phyloP scores from a whole-genome alignment of 2,329 filamentous ascomycete genomes.

The Stagonosporopsis tanaceti region DNA sequence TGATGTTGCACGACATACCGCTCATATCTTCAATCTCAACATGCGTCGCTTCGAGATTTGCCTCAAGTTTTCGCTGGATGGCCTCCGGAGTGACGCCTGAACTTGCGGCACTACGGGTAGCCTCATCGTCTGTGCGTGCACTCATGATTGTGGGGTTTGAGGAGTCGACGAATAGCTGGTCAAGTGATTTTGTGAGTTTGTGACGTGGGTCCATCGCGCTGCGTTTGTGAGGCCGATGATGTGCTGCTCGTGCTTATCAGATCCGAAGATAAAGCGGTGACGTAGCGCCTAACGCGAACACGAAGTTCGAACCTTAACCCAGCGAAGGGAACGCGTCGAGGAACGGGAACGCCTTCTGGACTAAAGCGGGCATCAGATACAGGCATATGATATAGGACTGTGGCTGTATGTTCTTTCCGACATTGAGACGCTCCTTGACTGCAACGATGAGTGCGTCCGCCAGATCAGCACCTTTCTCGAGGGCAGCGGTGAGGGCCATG shows the following conservation, averaged over 20 bases:
- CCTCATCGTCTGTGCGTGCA: constrained; percentile 53
- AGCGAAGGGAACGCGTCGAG: constrained; percentile 4
- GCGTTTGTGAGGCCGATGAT: constrained; percentile 17
- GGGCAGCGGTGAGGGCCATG: constrained; percentile 79
- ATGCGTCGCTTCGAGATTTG: constrained; percentile 76
- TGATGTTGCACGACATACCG: constrained; percentile 62
- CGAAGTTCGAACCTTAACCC: constrained; percentile 15
- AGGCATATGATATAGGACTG: not conserved
- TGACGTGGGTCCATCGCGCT: constrained; percentile 44
- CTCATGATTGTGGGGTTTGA: constrained; percentile 47
- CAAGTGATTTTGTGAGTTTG: constrained; percentile 45
- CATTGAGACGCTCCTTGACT: constrained; percentile 42
- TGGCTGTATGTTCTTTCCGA: constrained; percentile 44
- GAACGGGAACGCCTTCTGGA: not conserved
- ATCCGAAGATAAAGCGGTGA: constrained; percentile 37
- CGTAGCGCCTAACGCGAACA: constrained; percentile 24
- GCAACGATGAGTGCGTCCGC: constrained; percentile 51
- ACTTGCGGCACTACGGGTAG: constrained; percentile 62
- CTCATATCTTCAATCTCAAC: constrained; percentile 93
- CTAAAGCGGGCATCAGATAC: not conserved
- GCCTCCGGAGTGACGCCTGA: constrained; percentile 74
- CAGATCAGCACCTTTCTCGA: constrained; percentile 67
- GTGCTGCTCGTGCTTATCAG: constrained; percentile 41
- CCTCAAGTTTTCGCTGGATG: constrained; percentile 72
- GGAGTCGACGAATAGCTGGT: constrained; percentile 26